phyloP scores from a whole-genome alignment of 1,284 basidiomycete genomes.

The Cryptococcus amylolentus region DNA sequence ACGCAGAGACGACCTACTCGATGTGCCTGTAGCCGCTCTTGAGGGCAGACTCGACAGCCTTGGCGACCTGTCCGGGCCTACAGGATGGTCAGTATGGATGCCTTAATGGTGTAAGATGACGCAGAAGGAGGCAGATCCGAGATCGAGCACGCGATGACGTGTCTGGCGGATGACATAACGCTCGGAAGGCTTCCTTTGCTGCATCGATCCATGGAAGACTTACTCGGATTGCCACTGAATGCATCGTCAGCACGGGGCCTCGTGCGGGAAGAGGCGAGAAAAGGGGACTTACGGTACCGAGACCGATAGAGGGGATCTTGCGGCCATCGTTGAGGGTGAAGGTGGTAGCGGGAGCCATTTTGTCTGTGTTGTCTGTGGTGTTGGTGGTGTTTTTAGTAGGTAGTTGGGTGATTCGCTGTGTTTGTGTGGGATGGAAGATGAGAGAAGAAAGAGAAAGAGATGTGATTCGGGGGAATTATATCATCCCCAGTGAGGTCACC shows the following conservation, averaged over 20 bases:
- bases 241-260: conserved; percentile 1
- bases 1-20: conserved; percentile 58
- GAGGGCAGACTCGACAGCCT: conserved; percentile 48
- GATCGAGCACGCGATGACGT: too few relatives aligned
- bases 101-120: too few relatives aligned
- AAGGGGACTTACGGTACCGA: conserved; percentile 52
- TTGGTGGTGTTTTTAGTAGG: conserved; percentile 4
- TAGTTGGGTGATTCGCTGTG: background rate
- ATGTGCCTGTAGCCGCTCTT: conserved; percentile 64
- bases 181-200: background rate
- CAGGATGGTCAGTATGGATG: background rate
- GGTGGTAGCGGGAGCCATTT: conserved; percentile 27
- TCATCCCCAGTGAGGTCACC: background rate
- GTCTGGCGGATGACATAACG: background rate
- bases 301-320: conserved; percentile 50
- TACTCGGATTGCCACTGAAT: conserved; percentile 46
- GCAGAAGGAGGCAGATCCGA: too few relatives aligned
- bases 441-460: conserved; percentile 4
- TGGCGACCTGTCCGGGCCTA: conserved; percentile 48
- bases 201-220: conserved; percentile 6
- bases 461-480: background rate
- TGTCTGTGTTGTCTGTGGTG: conserved; percentile 9
- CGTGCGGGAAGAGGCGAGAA: background rate
- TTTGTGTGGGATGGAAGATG: background rate
- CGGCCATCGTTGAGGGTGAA: conserved; percentile 48